These are phyloP conservation scores for Lagerstroemia speciosa DNA, from an alignment of 345 rosid genomes.

Conservation along the genomic window DNA sequence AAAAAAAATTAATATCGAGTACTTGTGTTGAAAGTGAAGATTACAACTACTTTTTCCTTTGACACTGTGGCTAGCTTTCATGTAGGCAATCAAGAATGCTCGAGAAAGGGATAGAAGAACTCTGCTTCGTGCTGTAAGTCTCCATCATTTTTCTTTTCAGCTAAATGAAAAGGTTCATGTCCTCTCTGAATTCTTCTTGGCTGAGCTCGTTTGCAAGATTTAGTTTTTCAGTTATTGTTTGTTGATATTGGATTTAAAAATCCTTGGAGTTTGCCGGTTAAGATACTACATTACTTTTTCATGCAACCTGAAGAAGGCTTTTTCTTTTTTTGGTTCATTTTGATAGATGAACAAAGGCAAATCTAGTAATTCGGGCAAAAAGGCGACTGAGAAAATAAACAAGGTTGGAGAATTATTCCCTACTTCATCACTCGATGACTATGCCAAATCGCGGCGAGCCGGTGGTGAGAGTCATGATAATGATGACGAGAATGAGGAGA, in stretches of 20 bases:
- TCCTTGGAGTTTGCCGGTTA: neutral
- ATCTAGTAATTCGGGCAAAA: conserved; percentile 31
- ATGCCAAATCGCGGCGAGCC: conserved; percentile 32
- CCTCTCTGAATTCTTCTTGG: neutral
- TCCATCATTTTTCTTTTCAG: neutral
- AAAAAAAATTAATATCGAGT: neutral
- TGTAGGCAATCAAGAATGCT: conserved; percentile 85
- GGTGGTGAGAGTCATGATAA: neutral
- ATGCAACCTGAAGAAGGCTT: neutral
- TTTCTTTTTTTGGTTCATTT: conserved; percentile 11
- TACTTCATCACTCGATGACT: conserved; percentile 56
- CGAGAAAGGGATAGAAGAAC: conserved; percentile 87
- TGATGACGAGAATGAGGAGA: conserved; percentile 4
- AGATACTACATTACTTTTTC: neutral
- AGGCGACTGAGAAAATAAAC: conserved; percentile 33
- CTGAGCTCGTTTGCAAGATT: neutral
- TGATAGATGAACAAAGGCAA: conserved; percentile 59
- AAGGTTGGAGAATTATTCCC: conserved; percentile 80
- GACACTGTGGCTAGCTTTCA: conserved; percentile 8
- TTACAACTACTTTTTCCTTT: neutral
- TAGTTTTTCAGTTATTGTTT: neutral
- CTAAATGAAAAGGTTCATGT: neutral
- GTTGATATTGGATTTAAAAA: neutral
- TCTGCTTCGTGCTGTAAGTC: conserved; percentile 70
- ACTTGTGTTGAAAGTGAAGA: neutral